Evolutionary conservation across 805 yeast genomes (phyloP).

Genomic region (Zygosaccharomyces lentus): DNA sequence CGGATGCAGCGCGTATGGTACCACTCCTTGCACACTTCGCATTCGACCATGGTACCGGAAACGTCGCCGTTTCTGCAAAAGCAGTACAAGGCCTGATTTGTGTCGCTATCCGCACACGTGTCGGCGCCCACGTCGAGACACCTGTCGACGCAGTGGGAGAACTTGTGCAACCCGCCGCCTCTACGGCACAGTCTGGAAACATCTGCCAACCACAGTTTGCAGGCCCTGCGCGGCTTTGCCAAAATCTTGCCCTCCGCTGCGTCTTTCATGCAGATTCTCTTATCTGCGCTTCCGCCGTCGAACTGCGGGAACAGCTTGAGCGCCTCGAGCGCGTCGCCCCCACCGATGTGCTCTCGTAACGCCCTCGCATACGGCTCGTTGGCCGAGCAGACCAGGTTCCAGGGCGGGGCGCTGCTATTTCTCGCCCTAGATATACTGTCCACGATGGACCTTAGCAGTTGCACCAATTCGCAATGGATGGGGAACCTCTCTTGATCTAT

Average conservation of each 20-base stretch:
- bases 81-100: conserved; percentile 41
- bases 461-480: conserved; percentile 15
- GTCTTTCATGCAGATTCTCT: conserved; percentile 32
- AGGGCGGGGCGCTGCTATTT: conserved; percentile 16
- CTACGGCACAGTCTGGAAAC: conserved; percentile 8
- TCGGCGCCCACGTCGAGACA: conserved; percentile 29
- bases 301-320: conserved; percentile 17
- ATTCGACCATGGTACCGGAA: conserved; percentile 59
- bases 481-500: conserved; percentile 22
- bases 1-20: conserved; percentile 59
- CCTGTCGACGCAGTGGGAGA: conserved; percentile 7
- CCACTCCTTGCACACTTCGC: conserved; percentile 71
- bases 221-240: conserved; percentile 10
- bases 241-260: conserved; percentile 24
- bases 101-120: conserved; percentile 12
- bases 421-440: conserved; percentile 13
- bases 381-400: conserved; percentile 6
- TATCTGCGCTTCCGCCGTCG: conserved; percentile 32
- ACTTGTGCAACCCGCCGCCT: conserved; percentile 8
- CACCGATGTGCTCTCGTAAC: conserved; percentile 7
- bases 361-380: conserved; percentile 14
- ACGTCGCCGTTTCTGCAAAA: conserved; percentile 58
- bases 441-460: conserved; percentile 14
- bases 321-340: conserved; percentile 6
- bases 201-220: conserved; percentile 14